These are phyloP conservation scores for Metschnikowia kunwiensis DNA, from an alignment of 805 yeast genomes.

Conservation along the genomic window DNA sequence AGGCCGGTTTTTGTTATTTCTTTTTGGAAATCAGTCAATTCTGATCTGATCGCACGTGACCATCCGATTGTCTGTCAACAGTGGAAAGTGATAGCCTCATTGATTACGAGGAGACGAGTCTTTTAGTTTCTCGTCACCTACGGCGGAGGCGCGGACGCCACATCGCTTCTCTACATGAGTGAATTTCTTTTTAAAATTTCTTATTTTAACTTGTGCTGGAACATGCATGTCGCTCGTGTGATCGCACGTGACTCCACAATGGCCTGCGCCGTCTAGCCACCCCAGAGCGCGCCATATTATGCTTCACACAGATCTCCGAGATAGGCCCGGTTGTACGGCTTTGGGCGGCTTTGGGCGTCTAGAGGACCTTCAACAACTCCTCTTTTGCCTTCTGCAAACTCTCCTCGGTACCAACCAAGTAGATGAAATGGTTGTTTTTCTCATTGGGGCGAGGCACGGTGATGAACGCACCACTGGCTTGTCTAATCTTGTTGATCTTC, in stretches of 20 bases:
- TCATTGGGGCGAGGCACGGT: conserved; percentile 61
- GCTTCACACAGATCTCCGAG: background rate
- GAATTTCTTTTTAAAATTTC: conserved; percentile 9
- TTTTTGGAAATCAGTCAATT: no score
- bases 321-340: background rate
- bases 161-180: background rate
- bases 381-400: conserved; percentile 40
- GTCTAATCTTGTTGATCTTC: conserved; percentile 59
- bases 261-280: background rate
- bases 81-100: no score
- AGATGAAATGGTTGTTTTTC: conserved; percentile 49
- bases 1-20: background rate
- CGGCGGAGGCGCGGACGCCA: no score
- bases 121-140: no score
- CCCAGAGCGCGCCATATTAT: background rate
- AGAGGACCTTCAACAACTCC: conserved; percentile 11
- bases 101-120: no score
- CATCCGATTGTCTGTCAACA: no score
- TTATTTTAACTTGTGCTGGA: no score
- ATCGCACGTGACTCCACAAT: conserved; percentile 8
- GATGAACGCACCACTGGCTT: conserved; percentile 53
- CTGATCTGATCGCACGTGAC: no score
- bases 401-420: conserved; percentile 57
- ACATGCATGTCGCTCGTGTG: conserved; percentile 3
- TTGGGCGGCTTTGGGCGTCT: background rate